These are phyloP conservation scores for Canna indica DNA, from an alignment of 176 grass and related monocot genomes.

Conservation along the genomic window DNA sequence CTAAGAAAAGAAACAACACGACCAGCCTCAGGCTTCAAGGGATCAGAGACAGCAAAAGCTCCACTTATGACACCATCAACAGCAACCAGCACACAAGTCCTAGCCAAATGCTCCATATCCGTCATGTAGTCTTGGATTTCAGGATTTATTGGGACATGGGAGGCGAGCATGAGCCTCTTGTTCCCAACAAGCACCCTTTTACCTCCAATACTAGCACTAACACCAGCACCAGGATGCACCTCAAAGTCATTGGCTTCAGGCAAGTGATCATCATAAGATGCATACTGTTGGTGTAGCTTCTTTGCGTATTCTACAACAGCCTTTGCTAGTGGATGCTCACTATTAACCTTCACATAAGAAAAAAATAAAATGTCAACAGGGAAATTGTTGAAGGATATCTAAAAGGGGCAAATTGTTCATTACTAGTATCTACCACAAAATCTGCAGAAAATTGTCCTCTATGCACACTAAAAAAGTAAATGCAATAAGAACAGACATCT, in stretches of 20 bases:
- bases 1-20: conserved; percentile 53
- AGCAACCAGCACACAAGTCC: conserved; percentile 82
- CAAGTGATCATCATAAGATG: conserved; percentile 41
- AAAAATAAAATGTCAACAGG: background rate
- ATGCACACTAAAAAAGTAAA: too few species aligned
- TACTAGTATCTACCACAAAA: background rate
- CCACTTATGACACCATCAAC: conserved; percentile 59
- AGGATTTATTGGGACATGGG: conserved; percentile 37
- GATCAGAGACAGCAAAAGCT: conserved; percentile 83
- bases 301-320: conserved; percentile 72
- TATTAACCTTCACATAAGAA: conserved; percentile 48
- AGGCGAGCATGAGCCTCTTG: conserved; percentile 79
- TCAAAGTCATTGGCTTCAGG: conserved; percentile 70
- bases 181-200: conserved; percentile 82
- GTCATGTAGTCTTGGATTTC: conserved; percentile 62
- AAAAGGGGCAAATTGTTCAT: background rate
- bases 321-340: conserved; percentile 93
- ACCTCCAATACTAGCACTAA: conserved; percentile 55
- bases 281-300: conserved; percentile 72
- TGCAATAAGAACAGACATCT: too few species aligned
- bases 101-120: conserved; percentile 58
- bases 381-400: background rate
- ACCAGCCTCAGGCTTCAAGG: conserved; percentile 77
- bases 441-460: background rate
- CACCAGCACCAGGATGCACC: conserved; percentile 78